Conservation (phyloP, 257 asterid species). For the Fraxinus pennsylvanica region DNA sequence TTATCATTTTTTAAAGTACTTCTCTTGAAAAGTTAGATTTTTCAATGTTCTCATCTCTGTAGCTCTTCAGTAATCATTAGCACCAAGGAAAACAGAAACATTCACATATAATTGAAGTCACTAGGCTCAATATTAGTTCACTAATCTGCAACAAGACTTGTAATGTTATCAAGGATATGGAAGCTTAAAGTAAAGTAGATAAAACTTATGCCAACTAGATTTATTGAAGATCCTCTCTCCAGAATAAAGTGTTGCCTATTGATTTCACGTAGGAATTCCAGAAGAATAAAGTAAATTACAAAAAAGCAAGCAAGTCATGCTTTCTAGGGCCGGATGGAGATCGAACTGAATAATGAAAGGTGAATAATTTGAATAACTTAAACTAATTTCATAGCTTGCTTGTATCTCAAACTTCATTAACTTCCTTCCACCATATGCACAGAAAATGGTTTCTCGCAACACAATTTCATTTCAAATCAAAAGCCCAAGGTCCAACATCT, state of each 20-base stretch:
- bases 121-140: neutral
- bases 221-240: neutral
- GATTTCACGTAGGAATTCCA: neutral
- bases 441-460: neutral
- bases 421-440: conserved; percentile 1
- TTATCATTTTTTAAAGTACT: neutral
- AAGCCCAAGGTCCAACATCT: neutral
- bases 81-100: conserved; percentile 1
- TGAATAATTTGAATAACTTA: neutral
- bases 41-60: conserved; percentile 6
- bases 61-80: conserved; percentile 8
- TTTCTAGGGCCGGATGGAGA: neutral
- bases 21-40: neutral
- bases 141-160: neutral
- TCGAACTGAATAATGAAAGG: neutral
- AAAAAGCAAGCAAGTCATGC: neutral
- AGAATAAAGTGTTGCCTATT: neutral
- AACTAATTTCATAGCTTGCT: neutral
- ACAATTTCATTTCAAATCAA: neutral
- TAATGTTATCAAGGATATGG: neutral
- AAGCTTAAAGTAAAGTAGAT: neutral
- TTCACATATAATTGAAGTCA: neutral
- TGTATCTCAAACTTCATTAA: neutral
- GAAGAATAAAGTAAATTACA: neutral
- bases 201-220: neutral